Evolutionary conservation across 257 asterid genomes (phyloP), one percentile per base, ranked within the genome.

Genomic region (Plantago major): DNA sequence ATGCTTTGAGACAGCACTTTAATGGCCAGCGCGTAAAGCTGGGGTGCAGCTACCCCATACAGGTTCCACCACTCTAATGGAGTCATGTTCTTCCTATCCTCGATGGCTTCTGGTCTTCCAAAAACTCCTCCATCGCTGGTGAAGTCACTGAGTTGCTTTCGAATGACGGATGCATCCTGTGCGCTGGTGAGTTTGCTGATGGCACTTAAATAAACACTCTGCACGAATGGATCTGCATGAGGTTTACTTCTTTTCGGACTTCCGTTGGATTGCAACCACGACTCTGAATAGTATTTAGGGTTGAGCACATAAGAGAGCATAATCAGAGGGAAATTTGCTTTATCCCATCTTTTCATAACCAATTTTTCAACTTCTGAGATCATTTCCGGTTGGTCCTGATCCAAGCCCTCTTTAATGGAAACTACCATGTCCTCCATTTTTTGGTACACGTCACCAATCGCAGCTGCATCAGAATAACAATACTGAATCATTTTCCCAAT

Each of bases 41-140:
- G 18, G 5, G 65, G 65, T 1, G 65, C 65, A 60, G 54, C n/a
- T 11, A 46, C 65, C 4, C 65, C 65, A 14, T 60, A 60, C 12
- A 60, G 26, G 45, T 60, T 45, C 65, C 54, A 60, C 54, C 65
- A 60, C 50, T 42, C 22, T 6, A 52, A 4, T 13, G 68, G 37
- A 17, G 18, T 42, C 68, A 64, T 64, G 30, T 9, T 64, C 16
- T 53, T n/a, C n/a, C 61, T 51, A 42, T 64, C 61, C 52, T 64
- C 53, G 14, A 52, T 22, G 1, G 54, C 44, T 43, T 64, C 61
- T 38, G 30, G 52, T 43, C 48, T 52, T 4, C 28, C 44, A 42
- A 64, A n/a, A 43, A 60, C 62, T 11, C 62, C 62, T 11, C 46
- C 17, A 64, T 54, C 17, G 22, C 62, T 16, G 0, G 62, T 43